Conservation (phyloP, 805 yeast genomes). For the Sugiyamaella boreocaroliniensis region DNA sequence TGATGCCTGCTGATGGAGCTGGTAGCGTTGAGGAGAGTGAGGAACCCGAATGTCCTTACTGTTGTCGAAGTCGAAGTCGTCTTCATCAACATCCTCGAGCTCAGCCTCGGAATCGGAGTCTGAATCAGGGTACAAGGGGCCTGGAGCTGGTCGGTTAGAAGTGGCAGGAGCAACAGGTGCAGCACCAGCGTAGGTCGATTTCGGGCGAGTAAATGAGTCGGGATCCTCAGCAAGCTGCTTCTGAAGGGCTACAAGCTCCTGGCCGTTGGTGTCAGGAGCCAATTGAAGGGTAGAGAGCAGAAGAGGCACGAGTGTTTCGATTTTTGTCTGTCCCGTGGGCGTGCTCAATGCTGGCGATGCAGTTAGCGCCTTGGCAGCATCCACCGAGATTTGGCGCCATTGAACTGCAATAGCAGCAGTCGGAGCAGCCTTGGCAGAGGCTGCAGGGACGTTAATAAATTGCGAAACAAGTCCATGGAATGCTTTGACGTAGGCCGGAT, state of each 20-base stretch:
- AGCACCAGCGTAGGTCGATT: not conserved
- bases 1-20: not conserved
- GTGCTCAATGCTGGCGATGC: conserved; percentile 31
- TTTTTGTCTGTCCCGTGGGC: conserved; percentile 24
- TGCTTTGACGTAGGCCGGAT: conserved; percentile 45
- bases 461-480: conserved; percentile 35
- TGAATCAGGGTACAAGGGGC: not conserved
- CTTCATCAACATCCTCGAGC: not conserved
- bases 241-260: conserved; percentile 1
- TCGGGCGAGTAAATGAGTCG: not conserved
- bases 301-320: conserved; percentile 22
- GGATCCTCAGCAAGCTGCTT: conserved; percentile 3
- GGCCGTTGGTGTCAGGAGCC: conserved; percentile 8
- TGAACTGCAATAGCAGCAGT: conserved; percentile 30
- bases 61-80: not conserved
- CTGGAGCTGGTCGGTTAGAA: not conserved
- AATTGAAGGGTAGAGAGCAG: conserved; percentile 19
- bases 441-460: conserved; percentile 6
- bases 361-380: conserved; percentile 38
- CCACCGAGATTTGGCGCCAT: conserved; percentile 33
- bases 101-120: not conserved
- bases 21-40: not conserved
- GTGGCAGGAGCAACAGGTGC: not conserved
- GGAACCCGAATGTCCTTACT: not conserved
- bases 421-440: conserved; percentile 30